Evolutionary conservation across 2,329 filamentous ascomycete genomes (phyloP).

Genomic region (Beauveria bassiana): DNA sequence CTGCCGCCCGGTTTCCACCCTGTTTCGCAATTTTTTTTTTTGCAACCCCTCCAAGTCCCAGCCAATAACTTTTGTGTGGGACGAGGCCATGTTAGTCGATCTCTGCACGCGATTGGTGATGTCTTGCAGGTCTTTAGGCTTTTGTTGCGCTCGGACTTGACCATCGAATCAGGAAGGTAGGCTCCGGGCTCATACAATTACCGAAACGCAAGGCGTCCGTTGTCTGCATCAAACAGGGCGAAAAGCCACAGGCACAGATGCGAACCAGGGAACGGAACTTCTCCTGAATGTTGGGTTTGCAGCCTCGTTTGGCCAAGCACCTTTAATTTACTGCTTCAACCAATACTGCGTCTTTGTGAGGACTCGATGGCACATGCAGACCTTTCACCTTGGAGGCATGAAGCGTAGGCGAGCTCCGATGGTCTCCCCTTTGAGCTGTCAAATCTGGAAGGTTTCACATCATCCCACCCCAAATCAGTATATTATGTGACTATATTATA

Average conservation of each 20-base stretch:
- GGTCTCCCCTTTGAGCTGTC: too few relatives aligned
- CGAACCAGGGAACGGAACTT: neutral
- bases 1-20: neutral
- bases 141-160: too few relatives aligned
- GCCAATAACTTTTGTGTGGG: neutral
- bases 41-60: neutral
- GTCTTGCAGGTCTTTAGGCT: neutral
- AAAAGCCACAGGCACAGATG: too few relatives aligned
- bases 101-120: neutral
- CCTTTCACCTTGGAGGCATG: too few relatives aligned
- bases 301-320: neutral
- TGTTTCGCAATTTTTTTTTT: neutral
- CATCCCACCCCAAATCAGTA: too few relatives aligned
- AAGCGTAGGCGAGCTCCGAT: too few relatives aligned
- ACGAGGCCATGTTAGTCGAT: neutral
- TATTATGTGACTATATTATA: too few relatives aligned
- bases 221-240: too few relatives aligned
- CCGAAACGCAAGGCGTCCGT: neutral
- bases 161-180: neutral
- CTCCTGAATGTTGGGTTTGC: neutral
- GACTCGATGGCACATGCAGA: too few relatives aligned
- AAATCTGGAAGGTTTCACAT: too few relatives aligned
- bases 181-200: neutral
- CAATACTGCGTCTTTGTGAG: too few relatives aligned
- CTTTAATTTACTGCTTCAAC: too few relatives aligned